Evolutionary conservation across 1,284 basidiomycete species (phyloP).

Genomic region (Veloboletus limbatus): DNA sequence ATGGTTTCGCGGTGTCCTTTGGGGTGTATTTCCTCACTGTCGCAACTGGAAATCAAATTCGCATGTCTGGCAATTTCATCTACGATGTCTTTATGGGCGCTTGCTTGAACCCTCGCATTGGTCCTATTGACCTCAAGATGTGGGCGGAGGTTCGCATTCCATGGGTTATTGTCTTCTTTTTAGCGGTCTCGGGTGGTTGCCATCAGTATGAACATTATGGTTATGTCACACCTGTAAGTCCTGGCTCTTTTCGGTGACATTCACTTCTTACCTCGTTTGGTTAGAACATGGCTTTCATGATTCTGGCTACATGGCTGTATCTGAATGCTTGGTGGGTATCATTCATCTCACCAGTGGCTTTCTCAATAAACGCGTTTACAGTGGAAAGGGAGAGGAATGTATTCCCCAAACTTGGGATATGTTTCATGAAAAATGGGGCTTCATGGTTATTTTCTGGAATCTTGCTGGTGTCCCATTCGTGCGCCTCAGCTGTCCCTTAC

Average conservation of each 20-base stretch:
- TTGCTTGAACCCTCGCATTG: slow-evolving; percentile 89
- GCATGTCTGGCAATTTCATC: slow-evolving; percentile 92
- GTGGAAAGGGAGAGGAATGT: slow-evolving; percentile 89
- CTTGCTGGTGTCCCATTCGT: slow-evolving; percentile 90
- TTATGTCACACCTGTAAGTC: slow-evolving; percentile 82
- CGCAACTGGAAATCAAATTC: slow-evolving; percentile 75
- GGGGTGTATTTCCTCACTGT: slow-evolving; percentile 79
- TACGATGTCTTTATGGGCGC: slow-evolving; percentile 99
- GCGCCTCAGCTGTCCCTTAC: slow-evolving; percentile 30
- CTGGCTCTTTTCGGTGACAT: not conserved
- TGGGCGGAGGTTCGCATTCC: slow-evolving; percentile 98
- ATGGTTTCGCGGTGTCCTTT: slow-evolving; percentile 80
- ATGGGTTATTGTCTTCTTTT: slow-evolving; percentile 95
- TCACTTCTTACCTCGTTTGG: slow-evolving; percentile 1
- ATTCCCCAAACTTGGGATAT: slow-evolving; percentile 99
- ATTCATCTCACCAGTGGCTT: not conserved
- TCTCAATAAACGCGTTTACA: slow-evolving; percentile 12
- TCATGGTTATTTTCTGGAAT: slow-evolving; percentile 98
- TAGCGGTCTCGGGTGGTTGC: slow-evolving; percentile 89
- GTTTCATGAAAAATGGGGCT: slow-evolving; percentile 97
- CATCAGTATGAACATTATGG: slow-evolving; percentile 95
- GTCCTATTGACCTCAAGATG: slow-evolving; percentile 97
- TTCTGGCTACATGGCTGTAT: slow-evolving; percentile 93
- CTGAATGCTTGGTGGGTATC: slow-evolving; percentile 84
- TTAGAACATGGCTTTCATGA: slow-evolving; percentile 97